Evolutionary conservation across 2,329 filamentous ascomycete genomes (phyloP).

Genomic region (Diaporthe capsici): DNA sequence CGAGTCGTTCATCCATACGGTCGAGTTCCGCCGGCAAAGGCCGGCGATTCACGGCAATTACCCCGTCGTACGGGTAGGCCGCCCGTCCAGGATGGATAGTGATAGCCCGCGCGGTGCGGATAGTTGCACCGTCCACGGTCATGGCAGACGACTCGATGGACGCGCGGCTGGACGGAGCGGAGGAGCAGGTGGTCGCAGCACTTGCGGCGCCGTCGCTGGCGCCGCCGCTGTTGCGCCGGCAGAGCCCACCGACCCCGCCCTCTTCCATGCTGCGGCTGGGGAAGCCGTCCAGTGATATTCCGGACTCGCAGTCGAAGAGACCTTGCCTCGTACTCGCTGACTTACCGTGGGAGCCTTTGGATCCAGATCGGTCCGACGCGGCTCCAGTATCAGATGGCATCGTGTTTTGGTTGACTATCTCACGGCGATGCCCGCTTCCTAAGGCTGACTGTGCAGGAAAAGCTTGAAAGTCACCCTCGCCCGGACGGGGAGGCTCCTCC

Average conservation of each 20-base stretch:
- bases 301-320: neutral
- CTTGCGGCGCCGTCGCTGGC: too few species aligned
- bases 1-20: constrained; percentile 4
- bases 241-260: neutral
- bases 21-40: neutral
- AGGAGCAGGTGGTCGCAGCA: too few species aligned
- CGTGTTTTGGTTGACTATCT: too few species aligned
- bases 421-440: neutral
- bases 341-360: neutral
- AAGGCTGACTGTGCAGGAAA: neutral
- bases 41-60: neutral
- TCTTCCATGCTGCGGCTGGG: neutral
- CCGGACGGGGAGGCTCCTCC: too few species aligned
- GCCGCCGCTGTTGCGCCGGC: neutral
- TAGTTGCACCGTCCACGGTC: neutral
- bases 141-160: neutral
- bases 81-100: neutral
- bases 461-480: neutral
- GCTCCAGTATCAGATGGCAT: too few species aligned
- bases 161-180: too few species aligned
- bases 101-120: neutral
- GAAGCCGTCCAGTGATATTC: neutral
- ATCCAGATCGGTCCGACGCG: neutral
- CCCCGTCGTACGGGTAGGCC: neutral
- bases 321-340: neutral